phyloP scores from a whole-genome alignment of 768 basidiomycete species.

The Lactifluus hygrophoroides region DNA sequence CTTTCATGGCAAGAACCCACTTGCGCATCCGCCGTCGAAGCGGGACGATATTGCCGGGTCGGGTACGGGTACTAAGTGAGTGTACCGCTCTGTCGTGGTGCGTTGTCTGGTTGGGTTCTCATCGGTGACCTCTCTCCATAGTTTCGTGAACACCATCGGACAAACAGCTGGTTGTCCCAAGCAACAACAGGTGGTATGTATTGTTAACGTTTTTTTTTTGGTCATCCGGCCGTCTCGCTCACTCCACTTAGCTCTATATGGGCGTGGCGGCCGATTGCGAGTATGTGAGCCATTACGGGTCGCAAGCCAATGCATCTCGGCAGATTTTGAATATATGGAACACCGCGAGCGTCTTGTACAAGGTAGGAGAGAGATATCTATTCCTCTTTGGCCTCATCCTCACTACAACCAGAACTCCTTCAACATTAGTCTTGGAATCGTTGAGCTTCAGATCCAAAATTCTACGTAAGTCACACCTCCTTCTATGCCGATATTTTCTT shows the following conservation, averaged over 20 bases:
- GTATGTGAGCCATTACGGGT: slow-evolving; percentile 59
- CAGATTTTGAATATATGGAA: slow-evolving; percentile 79
- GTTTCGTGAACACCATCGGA: slow-evolving; percentile 65
- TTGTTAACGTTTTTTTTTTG: not conserved
- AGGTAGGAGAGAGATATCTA: slow-evolving; percentile 30
- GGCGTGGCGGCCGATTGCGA: slow-evolving; percentile 85
- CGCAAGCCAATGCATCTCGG: slow-evolving; percentile 54
- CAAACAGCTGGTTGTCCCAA: slow-evolving; percentile 62
- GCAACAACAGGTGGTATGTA: slow-evolving; percentile 56
- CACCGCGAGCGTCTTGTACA: slow-evolving; percentile 64
- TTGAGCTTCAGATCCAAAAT: slow-evolving; percentile 68
- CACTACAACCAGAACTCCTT: slow-evolving; percentile 46
- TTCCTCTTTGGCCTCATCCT: not conserved
- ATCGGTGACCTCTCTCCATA: slow-evolving; percentile 24
- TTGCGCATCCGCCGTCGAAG: slow-evolving; percentile 32
- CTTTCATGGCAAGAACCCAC: slow-evolving; percentile 18
- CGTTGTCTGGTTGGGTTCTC: not conserved
- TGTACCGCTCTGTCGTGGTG: not conserved
- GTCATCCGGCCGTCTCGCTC: not conserved
- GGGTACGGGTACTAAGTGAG: slow-evolving; percentile 46
- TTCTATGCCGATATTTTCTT: not conserved
- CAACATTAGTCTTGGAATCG: slow-evolving; percentile 77
- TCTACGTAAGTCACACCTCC: slow-evolving; percentile 31
- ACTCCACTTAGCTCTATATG: slow-evolving; percentile 48
- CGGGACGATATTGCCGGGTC: slow-evolving; percentile 51